Percentiles rank a stretch among this genome's conserved stretches.
phyloP scores from a whole-genome alignment of 495 filamentous ascomycete genomes.

The Penicillium atrosanguineum region DNA sequence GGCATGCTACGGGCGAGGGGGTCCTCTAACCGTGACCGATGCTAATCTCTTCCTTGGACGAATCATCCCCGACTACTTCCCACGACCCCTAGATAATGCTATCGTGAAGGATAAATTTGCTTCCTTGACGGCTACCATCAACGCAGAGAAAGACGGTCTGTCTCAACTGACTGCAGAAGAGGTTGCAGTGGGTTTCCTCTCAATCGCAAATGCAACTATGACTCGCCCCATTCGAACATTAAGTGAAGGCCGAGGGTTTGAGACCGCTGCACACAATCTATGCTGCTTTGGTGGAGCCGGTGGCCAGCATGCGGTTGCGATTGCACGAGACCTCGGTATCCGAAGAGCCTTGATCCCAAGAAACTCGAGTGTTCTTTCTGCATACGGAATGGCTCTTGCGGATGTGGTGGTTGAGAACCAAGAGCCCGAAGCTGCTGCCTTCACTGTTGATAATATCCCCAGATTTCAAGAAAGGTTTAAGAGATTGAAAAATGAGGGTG shows the following conservation, averaged over 20 bases:
- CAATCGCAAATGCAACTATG: conserved; percentile 12
- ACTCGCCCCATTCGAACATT: conserved; percentile 12
- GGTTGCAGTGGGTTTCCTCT: conserved; percentile 50
- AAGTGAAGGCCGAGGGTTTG: conserved; percentile 32
- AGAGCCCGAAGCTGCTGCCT: conserved; percentile 3
- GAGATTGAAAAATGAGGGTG: background rate
- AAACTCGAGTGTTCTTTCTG: conserved; percentile 34
- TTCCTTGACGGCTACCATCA: conserved; percentile 70
- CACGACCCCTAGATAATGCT: conserved; percentile 62
- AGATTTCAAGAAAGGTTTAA: conserved; percentile 3
- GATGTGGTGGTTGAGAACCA: conserved; percentile 12
- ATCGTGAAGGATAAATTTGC: conserved; percentile 69
- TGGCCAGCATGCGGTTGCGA: conserved; percentile 36
- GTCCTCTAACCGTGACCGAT: conserved; percentile 85
- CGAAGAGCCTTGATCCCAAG: conserved; percentile 31
- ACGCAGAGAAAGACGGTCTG: conserved; percentile 49
- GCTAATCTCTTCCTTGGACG: conserved; percentile 83
- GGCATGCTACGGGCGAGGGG: conserved; percentile 87
- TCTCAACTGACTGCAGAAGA: conserved; percentile 64
- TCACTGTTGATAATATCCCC: background rate
- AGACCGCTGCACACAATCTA: conserved; percentile 30
- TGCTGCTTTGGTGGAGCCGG: conserved; percentile 40
- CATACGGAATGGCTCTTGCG: conserved; percentile 39
- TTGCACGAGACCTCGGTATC: conserved; percentile 31
- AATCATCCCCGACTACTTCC: conserved; percentile 85